Evolutionary conservation across 2,329 filamentous ascomycete species (phyloP).

Genomic region (Didymella keratinophila): DNA sequence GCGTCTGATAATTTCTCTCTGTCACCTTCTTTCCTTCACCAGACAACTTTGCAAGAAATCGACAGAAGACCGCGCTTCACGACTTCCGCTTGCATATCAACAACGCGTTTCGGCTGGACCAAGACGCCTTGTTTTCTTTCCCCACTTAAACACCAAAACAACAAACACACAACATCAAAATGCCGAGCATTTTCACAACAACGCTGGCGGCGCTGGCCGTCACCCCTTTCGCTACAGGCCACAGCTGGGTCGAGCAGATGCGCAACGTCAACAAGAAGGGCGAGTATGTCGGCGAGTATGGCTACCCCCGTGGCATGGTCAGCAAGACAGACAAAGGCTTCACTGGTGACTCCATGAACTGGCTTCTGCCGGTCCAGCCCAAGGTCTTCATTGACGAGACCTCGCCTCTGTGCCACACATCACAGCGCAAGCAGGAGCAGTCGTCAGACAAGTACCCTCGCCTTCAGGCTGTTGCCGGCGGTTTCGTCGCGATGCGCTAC

Average conservation of each 20-base stretch:
- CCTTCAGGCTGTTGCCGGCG: slow-evolving; percentile 63
- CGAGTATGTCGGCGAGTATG: slow-evolving; percentile 72
- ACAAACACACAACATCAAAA: slow-evolving; percentile 22
- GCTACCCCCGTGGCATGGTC: slow-evolving; percentile 77
- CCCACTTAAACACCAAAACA: slow-evolving; percentile 11
- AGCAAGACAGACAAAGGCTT: slow-evolving; percentile 65
- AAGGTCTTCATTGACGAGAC: slow-evolving; percentile 57
- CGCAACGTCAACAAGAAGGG: slow-evolving; percentile 76
- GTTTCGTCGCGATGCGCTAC: slow-evolving; percentile 59
- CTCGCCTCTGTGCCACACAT: slow-evolving; percentile 69
- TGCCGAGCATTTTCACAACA: slow-evolving; percentile 29
- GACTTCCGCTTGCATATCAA: slow-evolving; percentile 8
- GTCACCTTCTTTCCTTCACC: slow-evolving; percentile 8
- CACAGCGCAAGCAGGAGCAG: slow-evolving; percentile 66
- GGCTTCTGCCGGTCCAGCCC: slow-evolving; percentile 61
- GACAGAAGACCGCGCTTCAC: neutral
- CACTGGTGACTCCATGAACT: slow-evolving; percentile 64
- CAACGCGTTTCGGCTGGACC: slow-evolving; percentile 21
- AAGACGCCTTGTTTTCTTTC: slow-evolving; percentile 9
- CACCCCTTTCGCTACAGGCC: slow-evolving; percentile 50
- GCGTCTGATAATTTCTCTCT: slow-evolving; percentile 14
- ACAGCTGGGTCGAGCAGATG: slow-evolving; percentile 85
- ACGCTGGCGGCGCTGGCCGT: slow-evolving; percentile 30
- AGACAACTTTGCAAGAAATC: slow-evolving; percentile 9
- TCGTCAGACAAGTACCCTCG: slow-evolving; percentile 64